These are phyloP conservation scores for Xanthoparmelia taractica DNA, from an alignment of 495 filamentous ascomycete species.

Conservation along the genomic window DNA sequence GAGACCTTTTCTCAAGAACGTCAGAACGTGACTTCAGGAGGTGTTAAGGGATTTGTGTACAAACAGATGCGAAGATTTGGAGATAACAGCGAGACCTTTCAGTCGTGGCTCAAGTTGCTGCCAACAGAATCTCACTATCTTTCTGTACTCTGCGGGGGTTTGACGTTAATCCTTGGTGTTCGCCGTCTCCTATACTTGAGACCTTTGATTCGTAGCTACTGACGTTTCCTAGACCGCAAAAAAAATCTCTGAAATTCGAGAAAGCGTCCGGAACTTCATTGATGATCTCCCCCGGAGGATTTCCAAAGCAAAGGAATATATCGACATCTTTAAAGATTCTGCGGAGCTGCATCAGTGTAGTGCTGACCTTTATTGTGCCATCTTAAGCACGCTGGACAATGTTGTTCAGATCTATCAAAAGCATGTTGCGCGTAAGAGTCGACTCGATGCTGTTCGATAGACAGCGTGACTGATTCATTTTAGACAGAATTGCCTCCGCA, in stretches of 20 bases:
- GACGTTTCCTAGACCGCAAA: neutral
- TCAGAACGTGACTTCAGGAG: neutral
- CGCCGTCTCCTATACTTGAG: neutral
- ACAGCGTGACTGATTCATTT: neutral
- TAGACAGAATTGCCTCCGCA: neutral
- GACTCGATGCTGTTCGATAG: neutral
- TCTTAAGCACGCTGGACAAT: neutral
- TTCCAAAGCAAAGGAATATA: neutral
- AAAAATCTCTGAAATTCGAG: neutral
- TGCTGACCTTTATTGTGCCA: constrained; percentile 6
- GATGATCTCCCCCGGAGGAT: neutral
- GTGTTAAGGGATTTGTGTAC: neutral
- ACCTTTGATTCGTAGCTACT: too few species aligned
- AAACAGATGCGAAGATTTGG: constrained; percentile 2
- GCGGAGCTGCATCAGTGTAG: constrained; percentile 8
- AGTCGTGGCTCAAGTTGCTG: constrained; percentile 5
- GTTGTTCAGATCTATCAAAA: neutral
- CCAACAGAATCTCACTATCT: constrained; percentile 13
- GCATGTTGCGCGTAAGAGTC: neutral
- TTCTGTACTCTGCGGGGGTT: constrained; percentile 8
- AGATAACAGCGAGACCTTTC: constrained; percentile 4
- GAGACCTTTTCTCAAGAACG: neutral
- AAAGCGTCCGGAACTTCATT: neutral
- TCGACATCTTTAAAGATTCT: constrained; percentile 1
- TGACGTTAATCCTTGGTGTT: constrained; percentile 12